Evolutionary conservation across 257 asterid genomes (phyloP).

Genomic region (Coffea eugenioides): DNA sequence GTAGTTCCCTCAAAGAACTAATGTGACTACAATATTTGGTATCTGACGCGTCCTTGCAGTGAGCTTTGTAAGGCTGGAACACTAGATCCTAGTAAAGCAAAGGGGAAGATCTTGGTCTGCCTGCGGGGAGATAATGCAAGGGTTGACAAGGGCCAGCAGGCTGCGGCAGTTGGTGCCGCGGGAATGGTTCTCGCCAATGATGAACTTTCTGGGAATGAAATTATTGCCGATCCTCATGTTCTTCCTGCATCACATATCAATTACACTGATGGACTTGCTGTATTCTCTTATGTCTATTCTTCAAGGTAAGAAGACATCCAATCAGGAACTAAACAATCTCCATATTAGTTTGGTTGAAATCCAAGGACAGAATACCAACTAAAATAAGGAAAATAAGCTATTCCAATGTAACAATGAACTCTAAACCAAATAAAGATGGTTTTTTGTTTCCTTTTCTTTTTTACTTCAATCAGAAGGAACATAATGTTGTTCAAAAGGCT

Average conservation of each 20-base stretch:
- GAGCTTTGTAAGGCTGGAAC: constrained; percentile 64
- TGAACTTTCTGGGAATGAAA: constrained; percentile 64
- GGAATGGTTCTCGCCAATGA: constrained; percentile 83
- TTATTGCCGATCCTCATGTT: constrained; percentile 80
- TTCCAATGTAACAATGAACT: background rate
- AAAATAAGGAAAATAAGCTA: background rate
- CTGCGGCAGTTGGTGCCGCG: constrained; percentile 74
- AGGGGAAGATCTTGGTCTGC: constrained; percentile 84
- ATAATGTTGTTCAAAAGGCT: background rate
- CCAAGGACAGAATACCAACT: background rate
- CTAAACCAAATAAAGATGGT: background rate
- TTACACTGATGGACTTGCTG: constrained; percentile 66
- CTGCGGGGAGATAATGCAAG: constrained; percentile 67
- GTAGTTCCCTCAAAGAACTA: background rate
- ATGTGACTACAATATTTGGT: background rate
- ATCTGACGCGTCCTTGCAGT: constrained; percentile 31
- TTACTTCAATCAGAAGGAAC: background rate
- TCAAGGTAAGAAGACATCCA: constrained; percentile 45
- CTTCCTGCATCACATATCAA: constrained; percentile 83
- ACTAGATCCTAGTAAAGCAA: constrained; percentile 65
- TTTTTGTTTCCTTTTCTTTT: background rate
- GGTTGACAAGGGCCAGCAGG: constrained; percentile 76
- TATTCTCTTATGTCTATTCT: constrained; percentile 46
- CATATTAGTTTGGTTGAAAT: background rate
- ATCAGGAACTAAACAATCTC: background rate